These are phyloP conservation scores for Emericellopsis atlantica DNA, from an alignment of 2,329 filamentous ascomycete genomes.

Conservation along the genomic window DNA sequence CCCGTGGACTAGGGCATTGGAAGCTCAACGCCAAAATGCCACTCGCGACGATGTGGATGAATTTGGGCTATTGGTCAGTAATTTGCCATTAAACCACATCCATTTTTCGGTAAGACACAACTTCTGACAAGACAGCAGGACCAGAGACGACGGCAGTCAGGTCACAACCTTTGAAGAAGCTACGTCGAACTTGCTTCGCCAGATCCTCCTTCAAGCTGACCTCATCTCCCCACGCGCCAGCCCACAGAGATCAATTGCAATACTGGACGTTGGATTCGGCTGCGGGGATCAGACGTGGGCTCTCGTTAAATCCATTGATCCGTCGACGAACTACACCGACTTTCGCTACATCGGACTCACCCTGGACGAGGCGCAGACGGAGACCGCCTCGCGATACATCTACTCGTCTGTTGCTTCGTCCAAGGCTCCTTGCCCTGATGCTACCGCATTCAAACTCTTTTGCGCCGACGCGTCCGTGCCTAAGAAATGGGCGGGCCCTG, in stretches of 20 bases:
- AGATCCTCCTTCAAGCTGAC: constrained; percentile 30
- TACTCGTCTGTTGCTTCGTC: constrained; percentile 6
- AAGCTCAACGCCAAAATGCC: constrained; percentile 37
- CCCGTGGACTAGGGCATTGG: constrained; percentile 42
- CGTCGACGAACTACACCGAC: constrained; percentile 7
- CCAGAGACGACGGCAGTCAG: not conserved
- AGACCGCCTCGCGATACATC: constrained; percentile 17
- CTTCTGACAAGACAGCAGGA: constrained; percentile 9
- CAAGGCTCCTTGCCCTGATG: not conserved
- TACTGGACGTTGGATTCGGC: constrained; percentile 44
- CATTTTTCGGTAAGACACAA: constrained; percentile 13
- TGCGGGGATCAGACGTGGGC: constrained; percentile 45
- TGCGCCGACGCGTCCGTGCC: constrained; percentile 36
- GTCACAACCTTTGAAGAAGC: constrained; percentile 28
- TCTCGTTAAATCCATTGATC: constrained; percentile 17
- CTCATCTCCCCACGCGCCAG: constrained; percentile 13
- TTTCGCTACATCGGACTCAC: constrained; percentile 41
- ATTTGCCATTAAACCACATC: not conserved
- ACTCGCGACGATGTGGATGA: constrained; percentile 47
- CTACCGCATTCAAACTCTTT: constrained; percentile 23
- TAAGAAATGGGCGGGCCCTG: constrained; percentile 20
- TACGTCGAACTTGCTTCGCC: constrained; percentile 31
- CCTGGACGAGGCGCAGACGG: constrained; percentile 30
- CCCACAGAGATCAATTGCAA: constrained; percentile 9
- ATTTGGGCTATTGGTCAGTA: constrained; percentile 47